These are phyloP conservation scores for Giardia muris DNA, from an alignment of 208 protist genomes.

Conservation along the genomic window DNA sequence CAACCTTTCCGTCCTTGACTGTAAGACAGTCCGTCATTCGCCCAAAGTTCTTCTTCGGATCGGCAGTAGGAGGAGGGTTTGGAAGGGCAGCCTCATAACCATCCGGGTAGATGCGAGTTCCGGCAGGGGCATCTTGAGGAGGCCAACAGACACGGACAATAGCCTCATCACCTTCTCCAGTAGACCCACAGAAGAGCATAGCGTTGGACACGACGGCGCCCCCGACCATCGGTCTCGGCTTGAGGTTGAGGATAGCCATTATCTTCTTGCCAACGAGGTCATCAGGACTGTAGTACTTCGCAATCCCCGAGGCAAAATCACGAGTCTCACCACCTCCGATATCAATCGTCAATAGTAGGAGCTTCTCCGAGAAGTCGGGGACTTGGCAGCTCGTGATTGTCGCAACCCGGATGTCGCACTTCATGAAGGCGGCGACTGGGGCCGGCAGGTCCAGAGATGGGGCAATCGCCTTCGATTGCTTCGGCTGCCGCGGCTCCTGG, in stretches of 20 bases:
- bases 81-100: not conserved
- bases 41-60: not conserved
- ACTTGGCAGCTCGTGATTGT: not conserved
- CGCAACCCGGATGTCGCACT: slow-evolving; percentile 11
- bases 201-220: not conserved
- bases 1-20: not conserved
- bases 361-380: not conserved
- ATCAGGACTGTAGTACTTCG: not conserved
- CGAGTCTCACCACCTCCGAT: not conserved
- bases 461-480: not conserved
- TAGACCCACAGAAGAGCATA: slow-evolving; percentile 29
- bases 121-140: not conserved
- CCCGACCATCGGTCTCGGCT: not conserved
- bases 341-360: slow-evolving; percentile 7
- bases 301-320: slow-evolving; percentile 22
- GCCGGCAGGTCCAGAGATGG: not conserved
- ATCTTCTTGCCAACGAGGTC: slow-evolving; percentile 30
- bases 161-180: not conserved
- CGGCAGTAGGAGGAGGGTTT: not conserved
- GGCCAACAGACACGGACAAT: slow-evolving; percentile 17
- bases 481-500: not conserved
- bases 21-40: not conserved
- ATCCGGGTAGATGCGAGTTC: not conserved
- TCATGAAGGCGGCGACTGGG: not conserved
- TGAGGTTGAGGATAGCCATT: slow-evolving; percentile 24